phyloP scores from a whole-genome alignment of 768 basidiomycete genomes.

The Pleurotus sapidus region DNA sequence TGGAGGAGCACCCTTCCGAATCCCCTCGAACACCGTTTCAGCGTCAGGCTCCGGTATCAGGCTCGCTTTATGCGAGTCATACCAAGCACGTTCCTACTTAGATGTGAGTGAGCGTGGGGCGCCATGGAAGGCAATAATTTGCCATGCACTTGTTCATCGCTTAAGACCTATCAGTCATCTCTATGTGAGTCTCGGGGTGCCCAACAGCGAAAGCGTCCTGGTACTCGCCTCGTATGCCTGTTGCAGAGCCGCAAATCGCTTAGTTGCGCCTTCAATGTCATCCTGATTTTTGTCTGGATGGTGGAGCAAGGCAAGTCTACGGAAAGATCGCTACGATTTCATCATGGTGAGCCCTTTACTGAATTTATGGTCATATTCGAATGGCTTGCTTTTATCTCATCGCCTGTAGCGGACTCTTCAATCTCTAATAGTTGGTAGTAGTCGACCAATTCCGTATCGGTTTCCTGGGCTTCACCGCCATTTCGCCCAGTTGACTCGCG shows the following conservation, averaged over 20 bases:
- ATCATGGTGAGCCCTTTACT: not conserved
- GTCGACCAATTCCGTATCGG: conserved; percentile 38
- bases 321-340: conserved; percentile 65
- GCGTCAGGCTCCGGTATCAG: conserved; percentile 81
- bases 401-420: conserved; percentile 75
- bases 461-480: conserved; percentile 13
- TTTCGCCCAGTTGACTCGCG: conserved; percentile 53
- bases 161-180: conserved; percentile 61
- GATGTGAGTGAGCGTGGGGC: not conserved
- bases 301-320: conserved; percentile 79
- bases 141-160: conserved; percentile 81
- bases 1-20: conserved; percentile 66
- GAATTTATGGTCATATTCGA: not conserved
- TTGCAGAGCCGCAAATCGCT: conserved; percentile 84
- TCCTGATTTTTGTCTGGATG: conserved; percentile 87
- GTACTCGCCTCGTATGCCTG: conserved; percentile 89
- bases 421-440: conserved; percentile 85
- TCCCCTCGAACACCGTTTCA: conserved; percentile 80
- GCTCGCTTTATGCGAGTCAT: conserved; percentile 88
- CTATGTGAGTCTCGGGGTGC: not conserved
- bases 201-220: not conserved
- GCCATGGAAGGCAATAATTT: not conserved
- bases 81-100: conserved; percentile 96
- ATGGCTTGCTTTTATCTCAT: conserved; percentile 80
- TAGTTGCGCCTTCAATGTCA: conserved; percentile 82